phyloP scores from a whole-genome alignment of 176 grass and related monocot species.

The Triticum aestivum region DNA sequence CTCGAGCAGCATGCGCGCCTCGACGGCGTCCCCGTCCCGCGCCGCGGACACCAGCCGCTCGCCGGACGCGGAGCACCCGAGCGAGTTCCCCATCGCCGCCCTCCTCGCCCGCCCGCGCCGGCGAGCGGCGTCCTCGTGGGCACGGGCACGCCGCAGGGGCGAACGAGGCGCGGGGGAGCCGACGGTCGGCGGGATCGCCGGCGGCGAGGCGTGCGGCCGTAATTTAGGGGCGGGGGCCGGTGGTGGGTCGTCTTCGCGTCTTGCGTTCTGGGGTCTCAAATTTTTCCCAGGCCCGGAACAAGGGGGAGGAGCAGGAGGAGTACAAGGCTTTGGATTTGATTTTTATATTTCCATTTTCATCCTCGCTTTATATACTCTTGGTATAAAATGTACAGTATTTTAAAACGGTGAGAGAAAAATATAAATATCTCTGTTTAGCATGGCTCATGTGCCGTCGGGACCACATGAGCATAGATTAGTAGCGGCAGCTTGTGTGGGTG shows the following conservation, averaged over 20 bases:
- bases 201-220: conserved; percentile 23
- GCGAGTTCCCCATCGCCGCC: conserved; percentile 86
- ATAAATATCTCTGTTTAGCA: background rate
- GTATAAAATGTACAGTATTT: conserved; percentile 16
- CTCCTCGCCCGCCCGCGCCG: conserved; percentile 12
- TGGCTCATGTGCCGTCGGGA: conserved; percentile 6
- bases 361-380: background rate
- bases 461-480: background rate
- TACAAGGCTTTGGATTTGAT: background rate
- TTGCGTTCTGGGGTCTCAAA: conserved; percentile 39
- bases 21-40: conserved; percentile 81
- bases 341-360: background rate
- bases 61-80: conserved; percentile 95
- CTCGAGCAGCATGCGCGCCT: conserved; percentile 95
- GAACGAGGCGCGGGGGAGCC: background rate
- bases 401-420: background rate
- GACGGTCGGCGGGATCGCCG: background rate
- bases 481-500: conserved; percentile 4
- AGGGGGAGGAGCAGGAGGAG: background rate
- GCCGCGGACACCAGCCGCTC: conserved; percentile 94
- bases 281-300: conserved; percentile 21
- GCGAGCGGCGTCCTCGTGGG: conserved; percentile 6
- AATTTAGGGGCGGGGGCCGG: conserved; percentile 2
- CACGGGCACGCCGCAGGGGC: background rate
- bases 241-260: conserved; percentile 33